Evolutionary conservation across 2,329 filamentous ascomycete genomes (phyloP), one percentile per base, ranked within the genome.

Genomic region (Claviceps pazoutovae): DNA sequence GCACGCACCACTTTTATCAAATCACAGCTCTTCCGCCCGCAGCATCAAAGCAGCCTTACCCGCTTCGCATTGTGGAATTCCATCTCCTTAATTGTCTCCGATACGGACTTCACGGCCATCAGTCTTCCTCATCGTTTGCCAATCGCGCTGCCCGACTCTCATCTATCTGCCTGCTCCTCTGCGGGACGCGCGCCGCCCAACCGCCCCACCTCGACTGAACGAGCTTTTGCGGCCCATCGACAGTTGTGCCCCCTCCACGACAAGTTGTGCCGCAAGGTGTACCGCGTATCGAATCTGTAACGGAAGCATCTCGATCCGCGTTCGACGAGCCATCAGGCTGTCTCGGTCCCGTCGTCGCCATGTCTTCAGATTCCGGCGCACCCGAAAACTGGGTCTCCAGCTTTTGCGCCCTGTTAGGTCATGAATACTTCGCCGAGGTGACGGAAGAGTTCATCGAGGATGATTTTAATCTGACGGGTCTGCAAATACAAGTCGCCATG

Each of bases 381-480:
- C 77, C 78, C 56, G 93, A 98, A 74, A 95, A 90, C 52, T 98
- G 93, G 93, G 97, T 98, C 73, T 86, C 88, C 57, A 94, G 90
- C 53, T 98, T 96, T 69, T 98, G 93, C 74, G 89, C 88, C 41
- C 76, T 97, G 46, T 79, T 97, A 55, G 93, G 93, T 56, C 93
- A 98, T 67, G 93, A 98, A 70, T 98, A 97, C 73, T 98, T 98
- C 69, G 93, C 93, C 56, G 93, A 98, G 73, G 91, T 98, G 49
- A 93, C 88, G 46, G 93, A 98, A 71, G 93, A 98, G 64, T 98
- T 98, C 62, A 97, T 98, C 65, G 93, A 98, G 69, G 93, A 98
- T 81, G 93, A 98, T 69, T 98, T 98, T 76, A 98, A 98, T 70
- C 76, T 98, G 58, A 98, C 93, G 1, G 93, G 93, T 48, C 75